Percentiles rank a stretch among this genome's conserved stretches.
These are phyloP conservation scores for Leishmania tarentolae DNA, from an alignment of 208 protist genomes.

Conservation along the genomic window DNA sequence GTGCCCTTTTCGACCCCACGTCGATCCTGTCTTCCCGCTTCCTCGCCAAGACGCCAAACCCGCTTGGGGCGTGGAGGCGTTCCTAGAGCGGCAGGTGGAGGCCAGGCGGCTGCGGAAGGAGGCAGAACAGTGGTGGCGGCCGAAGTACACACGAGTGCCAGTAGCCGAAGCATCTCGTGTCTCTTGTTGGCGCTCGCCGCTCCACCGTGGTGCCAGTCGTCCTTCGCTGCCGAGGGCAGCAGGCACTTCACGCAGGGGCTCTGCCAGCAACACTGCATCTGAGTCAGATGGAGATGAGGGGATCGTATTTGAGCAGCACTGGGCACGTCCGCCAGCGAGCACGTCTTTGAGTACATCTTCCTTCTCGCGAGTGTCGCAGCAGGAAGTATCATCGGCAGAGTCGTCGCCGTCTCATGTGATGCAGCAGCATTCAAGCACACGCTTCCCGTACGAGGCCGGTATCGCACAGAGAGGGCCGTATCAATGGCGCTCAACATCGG, in stretches of 20 bases:
- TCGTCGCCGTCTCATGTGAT: constrained; percentile 17
- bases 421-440: constrained; percentile 2
- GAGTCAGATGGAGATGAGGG: not conserved
- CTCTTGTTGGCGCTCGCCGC: not conserved
- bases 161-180: not conserved
- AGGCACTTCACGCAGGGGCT: not conserved
- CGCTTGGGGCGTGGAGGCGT: constrained; percentile 48
- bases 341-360: constrained; percentile 27
- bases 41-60: constrained; percentile 22
- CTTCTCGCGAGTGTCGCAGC: constrained; percentile 32
- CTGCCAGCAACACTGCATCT: not conserved
- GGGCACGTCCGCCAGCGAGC: constrained; percentile 16
- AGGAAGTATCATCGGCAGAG: constrained; percentile 26
- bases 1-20: constrained; percentile 69
- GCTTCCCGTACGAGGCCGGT: not conserved
- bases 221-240: not conserved
- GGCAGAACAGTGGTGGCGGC: constrained; percentile 61
- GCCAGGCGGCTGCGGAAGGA: constrained; percentile 57
- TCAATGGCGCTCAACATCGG: not conserved
- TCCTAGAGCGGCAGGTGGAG: constrained; percentile 59
- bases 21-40: constrained; percentile 55
- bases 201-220: not conserved
- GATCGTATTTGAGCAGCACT: constrained; percentile 27
- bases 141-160: constrained; percentile 25
- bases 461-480: not conserved